A percentile compares a stretch with the other conserved stretches of the same genome.
Conservation (phyloP, 306 rosid genomes). For the Parietaria judaica region DNA sequence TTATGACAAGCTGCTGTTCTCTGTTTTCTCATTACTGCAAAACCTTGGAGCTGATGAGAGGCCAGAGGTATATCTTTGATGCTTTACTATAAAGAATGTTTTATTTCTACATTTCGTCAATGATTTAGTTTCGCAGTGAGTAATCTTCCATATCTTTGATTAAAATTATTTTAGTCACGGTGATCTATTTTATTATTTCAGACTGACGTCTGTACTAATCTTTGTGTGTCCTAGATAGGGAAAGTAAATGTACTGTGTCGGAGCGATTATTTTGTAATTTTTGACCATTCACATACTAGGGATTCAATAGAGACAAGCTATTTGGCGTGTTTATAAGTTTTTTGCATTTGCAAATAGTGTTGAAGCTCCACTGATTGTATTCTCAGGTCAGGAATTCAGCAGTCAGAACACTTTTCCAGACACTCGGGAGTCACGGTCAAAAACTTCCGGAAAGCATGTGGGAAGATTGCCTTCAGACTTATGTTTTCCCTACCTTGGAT, state of each 20-base stretch:
- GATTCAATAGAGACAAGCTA: not conserved
- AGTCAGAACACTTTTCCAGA: constrained; percentile 89
- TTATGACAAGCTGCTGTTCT: constrained; percentile 58
- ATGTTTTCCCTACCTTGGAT: constrained; percentile 80
- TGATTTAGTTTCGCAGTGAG: no score
- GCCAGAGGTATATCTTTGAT: constrained; percentile 57
- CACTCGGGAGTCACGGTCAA: constrained; percentile 85
- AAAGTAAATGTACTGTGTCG: not conserved
- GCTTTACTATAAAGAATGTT: not conserved
- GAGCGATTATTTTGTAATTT: not conserved
- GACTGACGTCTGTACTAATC: no score
- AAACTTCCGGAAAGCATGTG: constrained; percentile 85
- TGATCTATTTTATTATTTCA: no score
- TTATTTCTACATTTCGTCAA: no score
- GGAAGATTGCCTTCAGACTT: constrained; percentile 96
- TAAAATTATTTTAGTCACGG: not conserved
- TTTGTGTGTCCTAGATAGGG: not conserved
- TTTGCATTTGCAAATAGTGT: not conserved
- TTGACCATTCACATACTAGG: not conserved
- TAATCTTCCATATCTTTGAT: no score
- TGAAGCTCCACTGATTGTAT: not conserved
- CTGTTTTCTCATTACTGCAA: constrained; percentile 81
- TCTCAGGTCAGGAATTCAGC: constrained; percentile 92
- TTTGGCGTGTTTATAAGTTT: no score
- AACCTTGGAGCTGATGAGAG: constrained; percentile 97